These are phyloP conservation scores for Ophiostoma triangulosporum DNA, from an alignment of 2,329 filamentous ascomycete species.

Conservation along the genomic window DNA sequence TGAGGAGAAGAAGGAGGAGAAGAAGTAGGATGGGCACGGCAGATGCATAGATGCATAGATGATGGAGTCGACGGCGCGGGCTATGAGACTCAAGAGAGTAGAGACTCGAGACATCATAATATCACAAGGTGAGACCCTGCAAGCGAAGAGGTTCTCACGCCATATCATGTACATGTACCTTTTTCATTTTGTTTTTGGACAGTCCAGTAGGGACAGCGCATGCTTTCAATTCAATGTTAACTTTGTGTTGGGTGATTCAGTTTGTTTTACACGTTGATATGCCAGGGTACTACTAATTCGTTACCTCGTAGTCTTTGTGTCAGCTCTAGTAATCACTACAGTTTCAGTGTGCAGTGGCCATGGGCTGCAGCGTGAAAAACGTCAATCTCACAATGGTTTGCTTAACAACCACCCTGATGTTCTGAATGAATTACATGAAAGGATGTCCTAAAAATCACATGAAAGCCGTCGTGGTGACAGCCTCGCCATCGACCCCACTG, in stretches of 20 bases:
- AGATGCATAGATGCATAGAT: not conserved
- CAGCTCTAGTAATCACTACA: no score
- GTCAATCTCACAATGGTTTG: no score
- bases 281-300: no score
- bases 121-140: not conserved
- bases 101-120: not conserved
- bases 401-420: no score
- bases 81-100: not conserved
- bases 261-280: not conserved
- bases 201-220: conserved; percentile 1
- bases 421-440: no score
- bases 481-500: not conserved
- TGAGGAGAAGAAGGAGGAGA: conserved; percentile 82
- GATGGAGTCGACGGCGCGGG: not conserved
- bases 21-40: conserved; percentile 48
- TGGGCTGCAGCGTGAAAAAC: no score
- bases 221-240: not conserved
- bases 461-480: not conserved
- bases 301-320: no score
- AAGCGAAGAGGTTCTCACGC: not conserved
- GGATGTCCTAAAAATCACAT: no score
- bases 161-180: conserved; percentile 5
- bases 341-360: no score
- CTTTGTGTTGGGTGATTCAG: not conserved
- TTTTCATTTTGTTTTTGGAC: conserved; percentile 1